Conservation (phyloP, 75 land plant species). For the Gnetum montanum region DNA sequence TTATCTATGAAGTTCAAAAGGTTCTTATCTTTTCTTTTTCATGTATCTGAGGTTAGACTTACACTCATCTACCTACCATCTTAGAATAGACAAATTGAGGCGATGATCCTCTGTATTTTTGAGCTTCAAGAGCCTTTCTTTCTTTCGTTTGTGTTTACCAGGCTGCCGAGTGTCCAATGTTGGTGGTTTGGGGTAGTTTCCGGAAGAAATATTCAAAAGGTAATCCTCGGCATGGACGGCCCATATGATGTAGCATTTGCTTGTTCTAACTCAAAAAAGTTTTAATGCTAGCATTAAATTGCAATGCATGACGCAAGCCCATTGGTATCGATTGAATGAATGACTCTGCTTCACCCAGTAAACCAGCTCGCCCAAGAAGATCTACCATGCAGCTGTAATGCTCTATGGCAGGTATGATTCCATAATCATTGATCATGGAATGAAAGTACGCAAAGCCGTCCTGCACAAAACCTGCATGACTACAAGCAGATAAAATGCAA, state of each 20-base stretch:
- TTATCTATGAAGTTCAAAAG: too few relatives aligned
- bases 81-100: too few relatives aligned
- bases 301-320: not conserved
- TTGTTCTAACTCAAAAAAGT: not conserved
- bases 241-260: slow-evolving; percentile 1
- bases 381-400: not conserved
- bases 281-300: not conserved
- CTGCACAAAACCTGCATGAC: not conserved
- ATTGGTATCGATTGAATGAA: not conserved
- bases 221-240: too few relatives aligned
- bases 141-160: too few relatives aligned
- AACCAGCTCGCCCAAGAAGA: not conserved
- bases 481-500: slow-evolving; percentile 12
- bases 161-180: too few relatives aligned
- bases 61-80: too few relatives aligned
- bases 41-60: too few relatives aligned
- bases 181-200: too few relatives aligned
- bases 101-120: too few relatives aligned
- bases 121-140: too few relatives aligned
- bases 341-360: not conserved
- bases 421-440: not conserved
- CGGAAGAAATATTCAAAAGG: too few relatives aligned
- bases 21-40: too few relatives aligned
- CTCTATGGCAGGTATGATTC: not conserved
- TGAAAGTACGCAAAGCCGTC: slow-evolving; percentile 3